Base-by-base conservation (phyloP, 805 yeast species). In the Barnettozyma vustinii region DNA sequence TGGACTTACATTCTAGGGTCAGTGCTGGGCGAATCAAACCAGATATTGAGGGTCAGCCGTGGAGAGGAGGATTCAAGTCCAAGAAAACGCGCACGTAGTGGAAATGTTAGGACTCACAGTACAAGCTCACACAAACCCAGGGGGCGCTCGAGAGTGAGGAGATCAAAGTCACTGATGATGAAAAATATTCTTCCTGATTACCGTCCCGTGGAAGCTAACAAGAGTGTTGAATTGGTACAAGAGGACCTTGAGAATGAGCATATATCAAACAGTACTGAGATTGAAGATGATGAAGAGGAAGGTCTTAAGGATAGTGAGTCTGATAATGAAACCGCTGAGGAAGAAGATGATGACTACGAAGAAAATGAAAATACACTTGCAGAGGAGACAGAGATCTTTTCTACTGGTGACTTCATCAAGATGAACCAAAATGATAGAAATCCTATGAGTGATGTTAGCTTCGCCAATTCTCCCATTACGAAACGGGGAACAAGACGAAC, bases 1-100 rank as follows among this genome's bases (percentile, higher is more conserved):
- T 90, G 90, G 0, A 95, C 85, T 51, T 87, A 81, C 54, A 52
- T 64, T 2, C 84, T 81, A 0, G 74, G 74, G 10, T 87, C 84
- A 56, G 82, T 86, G 5, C 84, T 87, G 57, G 78, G 72, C 45
- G 64, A 66, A 13, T 12, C 39, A 10, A 36, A 18, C 9, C 5
- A 4, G 13, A 36, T 18, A 18, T 20, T 36, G 37, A 35, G 37
- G 20, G 39, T 36, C 5, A 36, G 39, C 15, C 39, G 39, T 12
- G 12, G 20, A 16, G 23, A 36, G 23, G 39, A 36, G 15, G 21
- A 18, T 5, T 30, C 33, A 30, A 30, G 16, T 13, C 33, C 33
- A 30, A 30, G 33, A 13, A 30, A 30, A 12, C 33, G 33, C 8
- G 13, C 12, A 30, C n/a, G 33, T 15, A 30, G 15, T 30, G 33